Conservation (phyloP, 2,329 filamentous ascomycete species). For the Scedosporium apiospermum region DNA sequence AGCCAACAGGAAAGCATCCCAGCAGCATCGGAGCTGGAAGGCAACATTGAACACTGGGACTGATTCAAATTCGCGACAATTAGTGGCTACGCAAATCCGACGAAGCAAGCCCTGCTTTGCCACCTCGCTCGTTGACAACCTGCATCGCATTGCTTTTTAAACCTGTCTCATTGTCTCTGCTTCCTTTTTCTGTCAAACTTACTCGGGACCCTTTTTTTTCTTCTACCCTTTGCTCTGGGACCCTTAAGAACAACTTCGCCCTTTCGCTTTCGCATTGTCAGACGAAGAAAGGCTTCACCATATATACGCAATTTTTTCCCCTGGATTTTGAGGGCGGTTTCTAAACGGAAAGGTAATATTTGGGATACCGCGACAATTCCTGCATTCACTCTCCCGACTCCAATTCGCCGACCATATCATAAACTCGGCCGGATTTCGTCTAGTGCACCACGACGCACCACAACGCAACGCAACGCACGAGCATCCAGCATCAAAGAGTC, state of each 20-base stretch:
- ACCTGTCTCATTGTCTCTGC: not conserved
- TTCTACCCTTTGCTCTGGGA: not conserved
- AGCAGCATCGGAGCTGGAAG: not conserved
- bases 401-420: not conserved
- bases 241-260: not conserved
- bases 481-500: not conserved
- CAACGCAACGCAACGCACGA: not conserved
- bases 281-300: not conserved
- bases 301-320: not conserved
- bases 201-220: not conserved
- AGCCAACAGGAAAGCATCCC: not conserved
- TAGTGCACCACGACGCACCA: too few species aligned
- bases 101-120: not conserved
- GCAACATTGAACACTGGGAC: not conserved
- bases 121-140: constrained; percentile 1
- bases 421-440: not conserved
- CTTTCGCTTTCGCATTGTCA: not conserved
- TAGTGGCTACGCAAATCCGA: not conserved
- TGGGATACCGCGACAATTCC: not conserved
- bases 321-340: not conserved
- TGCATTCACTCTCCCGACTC: not conserved
- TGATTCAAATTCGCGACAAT: not conserved
- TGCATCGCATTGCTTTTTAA: not conserved
- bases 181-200: not conserved
- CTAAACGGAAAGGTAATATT: not conserved